Base-by-base conservation (phyloP, 345 rosid species). In the Rhodamnia argentea region DNA sequence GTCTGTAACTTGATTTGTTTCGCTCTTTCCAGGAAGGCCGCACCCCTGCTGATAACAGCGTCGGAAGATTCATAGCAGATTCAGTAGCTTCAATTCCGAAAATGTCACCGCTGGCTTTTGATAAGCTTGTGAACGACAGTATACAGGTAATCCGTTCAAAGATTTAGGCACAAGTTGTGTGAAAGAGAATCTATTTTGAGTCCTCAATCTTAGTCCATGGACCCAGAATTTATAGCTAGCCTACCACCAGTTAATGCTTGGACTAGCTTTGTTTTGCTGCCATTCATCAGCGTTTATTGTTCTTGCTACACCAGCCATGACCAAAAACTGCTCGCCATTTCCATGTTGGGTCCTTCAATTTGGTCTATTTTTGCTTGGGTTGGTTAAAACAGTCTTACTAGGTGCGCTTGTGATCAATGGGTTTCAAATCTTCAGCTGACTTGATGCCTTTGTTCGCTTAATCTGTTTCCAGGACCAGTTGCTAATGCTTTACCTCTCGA, bases 111-210 rank as follows among this genome's bases (percentile, higher is more conserved):
- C 90, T 90, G 59, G 94, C 92, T 23, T 94, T 98, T 23, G 99
- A 98, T 90, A 94, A 94, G 92, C 96, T 96, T 6, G 92, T 96
- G 84, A 95, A 96, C 42, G 99, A 94, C 89, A 93, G 91, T 70
- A 90, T 97, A 86, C 99, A 96, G 99, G 99, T 96, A 91, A 87
- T 81, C 32, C 75, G 54, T 52, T 40, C 47, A 37, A 70, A 70
- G 47, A 10, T 70, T 70, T 24, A 37, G 47, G 22, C 12, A 37
- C 10, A 37, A 32, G 5, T 40, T 18, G 12, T 70, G 2, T 37
- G 78, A 37, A 70, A 37, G 37, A 18, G 10, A 18, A 62, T 62
- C 6, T 29, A 62, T 37, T 29, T 62, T 40, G 32, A 20, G 42
- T 29, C 42, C 42, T 64, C 42, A 16, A 29, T 57, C 20, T 57